These are phyloP conservation scores for Suhomyces taliae DNA, from an alignment of 1,139 yeast species.

Conservation along the genomic window DNA sequence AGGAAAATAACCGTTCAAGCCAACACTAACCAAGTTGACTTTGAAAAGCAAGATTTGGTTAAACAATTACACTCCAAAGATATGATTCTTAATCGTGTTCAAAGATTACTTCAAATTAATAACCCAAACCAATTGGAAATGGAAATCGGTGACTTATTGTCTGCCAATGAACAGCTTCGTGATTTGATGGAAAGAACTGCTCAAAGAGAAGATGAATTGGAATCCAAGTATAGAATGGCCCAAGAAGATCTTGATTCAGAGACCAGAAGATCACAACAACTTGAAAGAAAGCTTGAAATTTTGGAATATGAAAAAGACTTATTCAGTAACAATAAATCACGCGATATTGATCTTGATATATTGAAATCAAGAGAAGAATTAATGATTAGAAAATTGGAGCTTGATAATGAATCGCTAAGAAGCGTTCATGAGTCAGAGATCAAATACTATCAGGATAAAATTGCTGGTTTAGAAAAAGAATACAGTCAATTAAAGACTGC, in stretches of 20 bases:
- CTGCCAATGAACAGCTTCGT: slow-evolving; percentile 15
- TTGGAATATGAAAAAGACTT: slow-evolving; percentile 26
- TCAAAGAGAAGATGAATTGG: slow-evolving; percentile 12
- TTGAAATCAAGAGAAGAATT: slow-evolving; percentile 33
- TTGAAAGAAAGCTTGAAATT: slow-evolving; percentile 22
- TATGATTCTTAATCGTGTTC: slow-evolving; percentile 4
- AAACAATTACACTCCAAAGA: slow-evolving; percentile 2
- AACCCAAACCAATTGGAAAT: slow-evolving; percentile 9
- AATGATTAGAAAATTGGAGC: slow-evolving; percentile 33
- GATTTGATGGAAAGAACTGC: slow-evolving; percentile 12
- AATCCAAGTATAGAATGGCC: slow-evolving; percentile 4
- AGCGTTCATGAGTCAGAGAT: slow-evolving; percentile 34
- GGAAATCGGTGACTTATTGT: slow-evolving; percentile 15
- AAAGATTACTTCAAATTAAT: slow-evolving; percentile 9
- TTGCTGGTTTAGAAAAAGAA: slow-evolving; percentile 14
- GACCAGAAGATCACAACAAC: slow-evolving; percentile 10
- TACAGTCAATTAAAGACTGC: slow-evolving; percentile 1
- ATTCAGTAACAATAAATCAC: slow-evolving; percentile 27
- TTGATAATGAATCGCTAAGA: slow-evolving; percentile 35
- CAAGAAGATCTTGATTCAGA: slow-evolving; percentile 10
- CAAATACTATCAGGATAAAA: slow-evolving; percentile 25
- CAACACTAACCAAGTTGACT: not conserved
- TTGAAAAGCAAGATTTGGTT: slow-evolving; percentile 3
- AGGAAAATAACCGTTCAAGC: slow-evolving; percentile 7
- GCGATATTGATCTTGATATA: slow-evolving; percentile 32